A percentile compares a stretch with the other conserved stretches of the same genome.
Conservation (phyloP, 768 basidiomycete genomes). For the Hygrophorus pudorinus region DNA sequence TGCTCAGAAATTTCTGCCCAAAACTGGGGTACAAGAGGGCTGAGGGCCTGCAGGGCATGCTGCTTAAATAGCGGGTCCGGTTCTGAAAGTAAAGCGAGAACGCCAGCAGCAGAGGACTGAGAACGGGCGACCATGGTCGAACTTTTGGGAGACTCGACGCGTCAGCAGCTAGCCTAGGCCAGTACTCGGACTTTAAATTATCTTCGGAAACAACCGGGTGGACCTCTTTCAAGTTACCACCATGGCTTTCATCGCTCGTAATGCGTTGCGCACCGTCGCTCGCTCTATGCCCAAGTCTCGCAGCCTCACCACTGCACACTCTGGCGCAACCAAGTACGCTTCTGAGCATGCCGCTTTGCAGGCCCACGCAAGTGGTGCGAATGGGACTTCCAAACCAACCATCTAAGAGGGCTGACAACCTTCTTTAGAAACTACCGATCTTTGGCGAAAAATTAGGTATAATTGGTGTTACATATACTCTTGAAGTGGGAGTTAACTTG, state of each 20-base stretch:
- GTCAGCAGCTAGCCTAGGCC: constrained; percentile 16
- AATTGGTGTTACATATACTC: constrained; percentile 10
- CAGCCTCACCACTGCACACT: constrained; percentile 19
- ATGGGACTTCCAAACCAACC: neutral
- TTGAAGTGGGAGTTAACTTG: constrained; percentile 12
- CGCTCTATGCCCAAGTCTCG: constrained; percentile 34
- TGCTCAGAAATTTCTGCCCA: constrained; percentile 99
- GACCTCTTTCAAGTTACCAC: constrained; percentile 7
- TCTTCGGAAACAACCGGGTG: constrained; percentile 21
- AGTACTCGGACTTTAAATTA: constrained; percentile 17
- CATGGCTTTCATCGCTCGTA: constrained; percentile 45
- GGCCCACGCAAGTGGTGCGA: constrained; percentile 57
- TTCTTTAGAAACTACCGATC: constrained; percentile 56
- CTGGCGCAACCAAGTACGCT: constrained; percentile 31
- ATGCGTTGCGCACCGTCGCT: constrained; percentile 35
- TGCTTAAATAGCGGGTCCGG: constrained; percentile 81
- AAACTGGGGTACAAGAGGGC: constrained; percentile 81
- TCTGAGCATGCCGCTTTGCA: constrained; percentile 45
- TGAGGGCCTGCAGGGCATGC: constrained; percentile 81
- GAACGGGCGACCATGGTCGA: constrained; percentile 52
- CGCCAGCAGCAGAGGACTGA: constrained; percentile 80
- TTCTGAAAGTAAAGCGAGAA: constrained; percentile 86
- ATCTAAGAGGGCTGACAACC: constrained; percentile 7
- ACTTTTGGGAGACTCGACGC: constrained; percentile 5
- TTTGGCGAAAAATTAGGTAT: constrained; percentile 86